phyloP scores from a whole-genome alignment of 75 land plant genomes.

The Selaginella tamariscina region DNA sequence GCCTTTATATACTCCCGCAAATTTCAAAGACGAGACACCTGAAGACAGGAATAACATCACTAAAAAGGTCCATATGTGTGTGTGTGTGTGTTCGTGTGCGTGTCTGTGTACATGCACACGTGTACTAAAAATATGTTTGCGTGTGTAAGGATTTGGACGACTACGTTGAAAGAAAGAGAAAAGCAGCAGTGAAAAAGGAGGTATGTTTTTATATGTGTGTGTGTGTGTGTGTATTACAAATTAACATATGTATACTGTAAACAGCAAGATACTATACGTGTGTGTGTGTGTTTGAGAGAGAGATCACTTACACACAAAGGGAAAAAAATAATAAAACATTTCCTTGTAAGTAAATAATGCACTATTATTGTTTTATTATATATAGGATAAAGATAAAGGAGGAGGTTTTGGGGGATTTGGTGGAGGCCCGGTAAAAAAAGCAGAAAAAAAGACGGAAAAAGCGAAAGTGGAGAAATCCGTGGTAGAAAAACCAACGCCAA shows the following conservation, averaged over 20 bases:
- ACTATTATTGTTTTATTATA: too few relatives aligned
- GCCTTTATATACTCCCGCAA: slow-evolving; percentile 16
- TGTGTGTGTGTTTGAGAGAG: too few relatives aligned
- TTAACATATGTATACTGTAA: too few relatives aligned
- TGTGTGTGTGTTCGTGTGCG: too few relatives aligned
- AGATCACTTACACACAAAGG: too few relatives aligned
- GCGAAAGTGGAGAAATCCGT: slow-evolving; percentile 10
- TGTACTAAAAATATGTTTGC: too few relatives aligned
- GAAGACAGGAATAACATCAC: slow-evolving; percentile 27
- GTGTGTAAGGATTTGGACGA: background rate
- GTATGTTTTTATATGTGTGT: background rate
- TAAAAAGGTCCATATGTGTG: slow-evolving; percentile 19
- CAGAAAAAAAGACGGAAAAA: slow-evolving; percentile 12
- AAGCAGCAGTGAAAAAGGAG: background rate
- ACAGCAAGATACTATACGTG: too few relatives aligned
- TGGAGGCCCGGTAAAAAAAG: slow-evolving; percentile 18
- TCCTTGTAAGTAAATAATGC: too few relatives aligned
- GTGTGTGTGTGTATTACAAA: too few relatives aligned
- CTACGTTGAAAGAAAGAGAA: background rate
- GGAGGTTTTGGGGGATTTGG: slow-evolving; percentile 27
- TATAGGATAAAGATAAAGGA: slow-evolving; percentile 23
- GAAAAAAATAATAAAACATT: too few relatives aligned
- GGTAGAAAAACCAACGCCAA: background rate
- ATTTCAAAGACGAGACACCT: slow-evolving; percentile 22
- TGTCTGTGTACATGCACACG: too few relatives aligned